phyloP scores from a whole-genome alignment of 1,284 basidiomycete genomes.

The Pseudozyma flocculosa region DNA sequence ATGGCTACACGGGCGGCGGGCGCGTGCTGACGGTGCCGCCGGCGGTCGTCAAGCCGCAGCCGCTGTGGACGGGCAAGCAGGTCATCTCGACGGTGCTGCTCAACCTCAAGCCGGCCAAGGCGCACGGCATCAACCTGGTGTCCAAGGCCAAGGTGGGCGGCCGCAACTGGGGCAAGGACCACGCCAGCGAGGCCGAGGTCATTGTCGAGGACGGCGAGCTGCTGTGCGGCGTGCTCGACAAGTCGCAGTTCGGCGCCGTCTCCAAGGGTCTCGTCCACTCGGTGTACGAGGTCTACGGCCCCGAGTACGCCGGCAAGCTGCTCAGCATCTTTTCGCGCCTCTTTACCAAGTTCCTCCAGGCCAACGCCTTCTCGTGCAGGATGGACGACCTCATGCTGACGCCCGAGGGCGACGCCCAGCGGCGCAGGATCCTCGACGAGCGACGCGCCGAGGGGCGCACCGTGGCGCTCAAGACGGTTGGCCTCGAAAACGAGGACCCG shows the following conservation, averaged over 20 bases:
- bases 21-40: conserved; percentile 83
- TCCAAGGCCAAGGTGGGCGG: conserved; percentile 84
- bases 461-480: conserved; percentile 72
- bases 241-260: conserved; percentile 93
- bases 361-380: conserved; percentile 94
- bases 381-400: conserved; percentile 97
- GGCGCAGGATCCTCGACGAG: conserved; percentile 71
- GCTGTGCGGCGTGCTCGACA: conserved; percentile 89
- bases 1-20: conserved; percentile 68
- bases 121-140: conserved; percentile 80
- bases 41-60: conserved; percentile 83
- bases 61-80: conserved; percentile 98
- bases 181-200: conserved; percentile 75
- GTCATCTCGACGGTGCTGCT: conserved; percentile 67
- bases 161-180: conserved; percentile 69
- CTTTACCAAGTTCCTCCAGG: conserved; percentile 95
- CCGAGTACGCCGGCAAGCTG: conserved; percentile 83
- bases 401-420: conserved; percentile 72
- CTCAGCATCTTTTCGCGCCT: conserved; percentile 89
- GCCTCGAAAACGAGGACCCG: conserved; percentile 58
- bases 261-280: conserved; percentile 97
- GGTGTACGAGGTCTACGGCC: conserved; percentile 96
- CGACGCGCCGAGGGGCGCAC: conserved; percentile 76
- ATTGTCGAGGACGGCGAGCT: conserved; percentile 91
- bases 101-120: conserved; percentile 82